Conservation (phyloP, 2,329 filamentous ascomycete species). For the Phyllachora maydis region DNA sequence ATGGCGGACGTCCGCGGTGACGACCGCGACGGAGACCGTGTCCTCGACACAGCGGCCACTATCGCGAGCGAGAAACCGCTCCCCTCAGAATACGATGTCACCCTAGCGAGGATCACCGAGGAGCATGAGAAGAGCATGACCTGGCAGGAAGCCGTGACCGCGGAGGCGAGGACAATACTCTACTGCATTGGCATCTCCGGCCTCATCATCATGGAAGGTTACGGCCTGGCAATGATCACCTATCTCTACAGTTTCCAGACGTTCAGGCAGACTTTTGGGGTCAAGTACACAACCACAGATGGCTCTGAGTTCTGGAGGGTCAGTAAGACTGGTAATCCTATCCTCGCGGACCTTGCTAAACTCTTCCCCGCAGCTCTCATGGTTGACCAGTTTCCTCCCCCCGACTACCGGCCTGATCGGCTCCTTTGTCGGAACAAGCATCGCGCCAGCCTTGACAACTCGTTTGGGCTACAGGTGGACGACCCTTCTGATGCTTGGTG, state of each 20-base stretch:
- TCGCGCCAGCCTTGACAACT: slow-evolving; percentile 28
- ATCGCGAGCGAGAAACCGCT: no score
- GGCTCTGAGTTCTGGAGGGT: slow-evolving; percentile 26
- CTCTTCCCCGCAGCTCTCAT: no score
- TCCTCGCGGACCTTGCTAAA: no score
- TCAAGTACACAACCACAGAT: slow-evolving; percentile 10
- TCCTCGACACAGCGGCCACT: no score
- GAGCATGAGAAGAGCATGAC: slow-evolving; percentile 1
- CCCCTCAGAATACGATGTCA: slow-evolving; percentile 1
- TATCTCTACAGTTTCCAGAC: slow-evolving; percentile 24
- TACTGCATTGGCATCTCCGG: slow-evolving; percentile 1
- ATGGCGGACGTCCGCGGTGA: no score
- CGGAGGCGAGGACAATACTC: slow-evolving; percentile 1
- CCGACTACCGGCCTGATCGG: neutral
- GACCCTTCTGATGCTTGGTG: slow-evolving; percentile 21
- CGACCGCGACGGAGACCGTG: no score
- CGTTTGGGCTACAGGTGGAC: slow-evolving; percentile 27
- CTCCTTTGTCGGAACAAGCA: slow-evolving; percentile 2
- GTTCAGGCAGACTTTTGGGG: slow-evolving; percentile 24
- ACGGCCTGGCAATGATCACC: slow-evolving; percentile 26
- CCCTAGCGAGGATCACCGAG: slow-evolving; percentile 1
- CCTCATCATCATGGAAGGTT: slow-evolving; percentile 24
- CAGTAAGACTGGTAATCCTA: no score
- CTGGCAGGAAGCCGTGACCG: slow-evolving; percentile 1
- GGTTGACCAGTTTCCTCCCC: no score